phyloP scores from a whole-genome alignment of 108 stramenopile species.

The Skeletonema grethae region DNA sequence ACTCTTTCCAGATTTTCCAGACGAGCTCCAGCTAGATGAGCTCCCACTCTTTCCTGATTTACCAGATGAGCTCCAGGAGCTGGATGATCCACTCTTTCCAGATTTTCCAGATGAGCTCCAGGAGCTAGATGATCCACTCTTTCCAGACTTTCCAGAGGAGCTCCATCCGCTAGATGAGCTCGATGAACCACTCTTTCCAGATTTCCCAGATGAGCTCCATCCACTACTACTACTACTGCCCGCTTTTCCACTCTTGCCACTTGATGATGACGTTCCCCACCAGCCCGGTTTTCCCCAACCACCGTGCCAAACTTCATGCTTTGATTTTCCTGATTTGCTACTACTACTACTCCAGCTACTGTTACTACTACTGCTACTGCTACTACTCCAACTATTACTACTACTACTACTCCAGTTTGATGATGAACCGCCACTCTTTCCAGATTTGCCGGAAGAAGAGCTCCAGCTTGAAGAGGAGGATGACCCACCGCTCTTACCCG shows the following conservation, averaged over 20 bases:
- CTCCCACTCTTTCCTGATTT: constrained; percentile 13
- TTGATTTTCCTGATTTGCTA: not conserved
- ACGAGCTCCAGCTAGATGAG: no score
- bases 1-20: constrained; percentile 12
- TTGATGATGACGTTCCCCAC: not conserved
- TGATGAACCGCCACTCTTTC: not conserved
- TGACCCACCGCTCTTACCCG: constrained; percentile 3
- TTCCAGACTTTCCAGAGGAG: constrained; percentile 2
- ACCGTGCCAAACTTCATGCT: not conserved
- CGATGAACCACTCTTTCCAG: not conserved
- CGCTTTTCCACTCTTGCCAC: constrained; percentile 8
- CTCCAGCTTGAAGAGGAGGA: not conserved
- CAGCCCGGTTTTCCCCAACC: constrained; percentile 10
- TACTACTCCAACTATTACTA: not conserved
- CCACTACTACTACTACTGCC: not conserved
- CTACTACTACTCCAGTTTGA: not conserved
- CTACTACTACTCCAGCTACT: not conserved
- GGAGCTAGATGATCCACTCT: constrained; percentile 3
- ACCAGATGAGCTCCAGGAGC: not conserved
- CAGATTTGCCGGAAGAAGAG: not conserved
- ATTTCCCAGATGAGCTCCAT: constrained; percentile 1
- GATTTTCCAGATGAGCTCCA: constrained; percentile 2
- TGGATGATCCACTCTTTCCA: not conserved
- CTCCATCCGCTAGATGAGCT: not conserved
- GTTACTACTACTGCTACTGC: not conserved